Percentiles rank a stretch among this genome's conserved stretches.
These are phyloP conservation scores for Dactylonectria estremocensis DNA, from an alignment of 2,329 filamentous ascomycete species.

Conservation along the genomic window DNA sequence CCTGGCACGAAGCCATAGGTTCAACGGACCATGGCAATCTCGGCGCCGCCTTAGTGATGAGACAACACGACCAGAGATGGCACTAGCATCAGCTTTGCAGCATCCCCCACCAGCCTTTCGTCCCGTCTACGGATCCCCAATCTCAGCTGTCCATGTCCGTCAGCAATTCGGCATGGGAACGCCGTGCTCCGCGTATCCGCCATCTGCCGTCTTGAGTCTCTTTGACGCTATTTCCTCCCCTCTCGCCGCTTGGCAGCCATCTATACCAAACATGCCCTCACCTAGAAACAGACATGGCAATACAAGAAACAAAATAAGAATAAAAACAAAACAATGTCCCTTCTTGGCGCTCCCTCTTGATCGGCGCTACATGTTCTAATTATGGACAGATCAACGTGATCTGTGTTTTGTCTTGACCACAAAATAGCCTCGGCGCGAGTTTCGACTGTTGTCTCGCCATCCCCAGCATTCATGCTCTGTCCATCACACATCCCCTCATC, in stretches of 20 bases:
- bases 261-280: slow-evolving; percentile 5
- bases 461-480: slow-evolving; percentile 23
- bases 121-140: slow-evolving; percentile 3
- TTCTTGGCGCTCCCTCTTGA: slow-evolving; percentile 4
- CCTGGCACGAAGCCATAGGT: neutral
- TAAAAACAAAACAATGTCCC: slow-evolving; percentile 9
- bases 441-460: slow-evolving; percentile 26
- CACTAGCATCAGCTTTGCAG: neutral
- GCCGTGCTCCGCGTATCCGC: no score
- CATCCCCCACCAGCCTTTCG: neutral
- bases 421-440: neutral
- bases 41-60: neutral
- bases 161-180: no score
- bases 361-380: neutral
- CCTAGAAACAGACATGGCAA: neutral
- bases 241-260: neutral
- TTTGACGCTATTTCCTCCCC: neutral
- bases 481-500: neutral
- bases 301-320: slow-evolving; percentile 11
- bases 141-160: neutral
- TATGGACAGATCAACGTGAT: slow-evolving; percentile 3
- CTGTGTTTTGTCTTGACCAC: slow-evolving; percentile 27
- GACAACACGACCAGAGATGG: neutral
- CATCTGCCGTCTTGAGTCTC: no score
- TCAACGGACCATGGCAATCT: slow-evolving; percentile 18